phyloP scores from a whole-genome alignment of 2,329 filamentous ascomycete genomes.

The Aspergillus pseudonomiae region DNA sequence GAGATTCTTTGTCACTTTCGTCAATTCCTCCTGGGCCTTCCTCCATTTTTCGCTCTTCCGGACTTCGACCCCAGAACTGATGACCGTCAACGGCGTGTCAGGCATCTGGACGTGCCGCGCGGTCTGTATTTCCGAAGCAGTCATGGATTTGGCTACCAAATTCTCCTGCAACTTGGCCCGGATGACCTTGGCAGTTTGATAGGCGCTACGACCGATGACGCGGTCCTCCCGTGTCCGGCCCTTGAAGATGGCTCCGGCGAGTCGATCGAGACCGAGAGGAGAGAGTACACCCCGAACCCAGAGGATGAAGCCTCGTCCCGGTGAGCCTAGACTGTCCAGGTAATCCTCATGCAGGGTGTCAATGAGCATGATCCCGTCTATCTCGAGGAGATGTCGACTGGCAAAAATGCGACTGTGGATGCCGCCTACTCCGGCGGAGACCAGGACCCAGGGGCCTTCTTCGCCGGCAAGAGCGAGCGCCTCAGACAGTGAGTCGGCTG shows the following conservation, averaged over 20 bases:
- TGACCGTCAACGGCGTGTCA: slow-evolving; percentile 75
- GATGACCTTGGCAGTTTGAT: slow-evolving; percentile 80
- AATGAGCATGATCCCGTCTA: slow-evolving; percentile 80
- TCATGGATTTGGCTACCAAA: slow-evolving; percentile 81
- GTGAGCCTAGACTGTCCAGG: slow-evolving; percentile 65
- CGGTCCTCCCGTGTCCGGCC: slow-evolving; percentile 81
- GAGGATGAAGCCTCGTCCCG: slow-evolving; percentile 76
- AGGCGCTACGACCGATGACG: slow-evolving; percentile 76
- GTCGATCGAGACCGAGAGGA: slow-evolving; percentile 80
- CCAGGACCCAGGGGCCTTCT: slow-evolving; percentile 83
- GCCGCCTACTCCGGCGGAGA: slow-evolving; percentile 82
- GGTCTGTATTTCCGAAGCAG: slow-evolving; percentile 77
- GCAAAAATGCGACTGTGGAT: slow-evolving; percentile 92
- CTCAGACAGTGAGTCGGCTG: slow-evolving; percentile 85
- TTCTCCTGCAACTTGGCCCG: slow-evolving; percentile 93
- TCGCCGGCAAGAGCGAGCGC: slow-evolving; percentile 79
- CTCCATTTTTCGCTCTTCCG: slow-evolving; percentile 73
- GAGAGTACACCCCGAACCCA: slow-evolving; percentile 87
- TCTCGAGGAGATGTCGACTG: slow-evolving; percentile 73
- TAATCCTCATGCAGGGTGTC: slow-evolving; percentile 90
- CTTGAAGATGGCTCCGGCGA: slow-evolving; percentile 78
- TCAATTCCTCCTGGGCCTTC: slow-evolving; percentile 81
- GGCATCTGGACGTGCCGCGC: slow-evolving; percentile 77
- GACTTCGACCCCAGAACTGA: slow-evolving; percentile 78
- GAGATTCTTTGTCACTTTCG: slow-evolving; percentile 76